Base-by-base conservation (phyloP, 495 filamentous ascomycete species). In the Penicillium cinerascens region DNA sequence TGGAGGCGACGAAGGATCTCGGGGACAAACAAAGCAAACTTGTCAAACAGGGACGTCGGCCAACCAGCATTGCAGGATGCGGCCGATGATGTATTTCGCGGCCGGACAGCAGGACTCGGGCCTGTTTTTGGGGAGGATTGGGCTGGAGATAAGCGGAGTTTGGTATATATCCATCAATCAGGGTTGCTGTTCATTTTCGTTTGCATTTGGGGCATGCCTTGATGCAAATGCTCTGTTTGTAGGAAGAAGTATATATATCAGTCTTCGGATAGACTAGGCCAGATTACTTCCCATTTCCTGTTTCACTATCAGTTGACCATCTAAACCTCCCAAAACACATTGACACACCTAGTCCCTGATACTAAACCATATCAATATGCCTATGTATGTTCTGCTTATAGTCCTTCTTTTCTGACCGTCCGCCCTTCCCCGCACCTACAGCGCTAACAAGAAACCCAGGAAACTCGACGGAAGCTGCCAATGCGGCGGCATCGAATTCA, bases 401-500 rank as follows among this genome's bases (percentile, higher is more conserved):
- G 16, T n/a, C 15, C 6, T 25, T 26, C 3, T 22, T 10, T 20
- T 16, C 25, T 5, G 9, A 21, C 9, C 17, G n/a, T 35, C 16
- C 38, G 6, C 17, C n/a, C 27, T 49, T 35, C 10, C 38, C 25
- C 25, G 15, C 9, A 17, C 18, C 4, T 17, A 42, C 27, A 18
- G 25, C 39, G 16, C 21, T 20, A 21, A 37, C 41, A 35, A 42
- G 16, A n/a, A 9, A 20, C 16, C 38, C 26, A 79, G 75, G 69
- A 70, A 66, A 56, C 73, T 80, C n/a, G 65, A 76, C 47, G 78
- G 79, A 55, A 78, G 72, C 59, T 81, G 77, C 63, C 78, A 81
- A 58, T 80, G 78, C 52, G 78, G 78, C 43, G 62, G 66, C 41
- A 64, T 82, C 33, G 67, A 78, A 67, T 82, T 82, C 58, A 70